These are phyloP conservation scores for Diutina siamensis DNA, from an alignment of 1,139 yeast genomes.

Conservation along the genomic window DNA sequence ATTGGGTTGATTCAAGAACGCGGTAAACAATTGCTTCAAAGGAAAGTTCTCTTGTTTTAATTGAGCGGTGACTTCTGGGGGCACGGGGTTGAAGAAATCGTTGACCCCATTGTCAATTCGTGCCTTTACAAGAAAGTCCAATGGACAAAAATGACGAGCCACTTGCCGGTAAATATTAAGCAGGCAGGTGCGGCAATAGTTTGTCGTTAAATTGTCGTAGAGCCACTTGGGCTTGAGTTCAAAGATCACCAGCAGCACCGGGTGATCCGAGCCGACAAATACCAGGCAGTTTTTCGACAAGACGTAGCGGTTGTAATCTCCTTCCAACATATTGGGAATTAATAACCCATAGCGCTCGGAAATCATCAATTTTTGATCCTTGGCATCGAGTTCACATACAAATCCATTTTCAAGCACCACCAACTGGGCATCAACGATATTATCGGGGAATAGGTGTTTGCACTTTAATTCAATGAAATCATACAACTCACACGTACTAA, in stretches of 20 bases:
- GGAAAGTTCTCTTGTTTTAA: conserved; percentile 11
- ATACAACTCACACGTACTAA: conserved; percentile 31
- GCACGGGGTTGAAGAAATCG: conserved; percentile 24
- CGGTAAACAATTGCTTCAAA: conserved; percentile 14
- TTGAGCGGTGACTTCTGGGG: conserved; percentile 12
- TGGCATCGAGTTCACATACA: conserved; percentile 18
- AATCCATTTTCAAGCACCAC: conserved; percentile 26
- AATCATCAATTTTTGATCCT: conserved; percentile 21
- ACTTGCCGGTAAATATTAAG: conserved; percentile 22
- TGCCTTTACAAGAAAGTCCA: conserved; percentile 25
- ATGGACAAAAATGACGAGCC: conserved; percentile 33
- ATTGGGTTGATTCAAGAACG: conserved; percentile 17
- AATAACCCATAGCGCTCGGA: conserved; percentile 30
- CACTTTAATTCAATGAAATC: conserved; percentile 33
- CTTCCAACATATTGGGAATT: conserved; percentile 29
- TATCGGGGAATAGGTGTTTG: conserved; percentile 27
- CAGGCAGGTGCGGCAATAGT: conserved; percentile 35
- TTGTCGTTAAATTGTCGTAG: conserved; percentile 27
- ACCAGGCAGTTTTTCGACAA: conserved; percentile 29
- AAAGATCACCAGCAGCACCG: conserved; percentile 19
- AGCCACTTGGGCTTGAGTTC: conserved; percentile 41
- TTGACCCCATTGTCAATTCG: conserved; percentile 22
- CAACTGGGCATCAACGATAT: conserved; percentile 29
- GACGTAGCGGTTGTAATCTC: conserved; percentile 17
- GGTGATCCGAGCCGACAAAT: conserved; percentile 12